Conservation (phyloP, 495 filamentous ascomycete genomes). For the Trichocladium uniseriatum region DNA sequence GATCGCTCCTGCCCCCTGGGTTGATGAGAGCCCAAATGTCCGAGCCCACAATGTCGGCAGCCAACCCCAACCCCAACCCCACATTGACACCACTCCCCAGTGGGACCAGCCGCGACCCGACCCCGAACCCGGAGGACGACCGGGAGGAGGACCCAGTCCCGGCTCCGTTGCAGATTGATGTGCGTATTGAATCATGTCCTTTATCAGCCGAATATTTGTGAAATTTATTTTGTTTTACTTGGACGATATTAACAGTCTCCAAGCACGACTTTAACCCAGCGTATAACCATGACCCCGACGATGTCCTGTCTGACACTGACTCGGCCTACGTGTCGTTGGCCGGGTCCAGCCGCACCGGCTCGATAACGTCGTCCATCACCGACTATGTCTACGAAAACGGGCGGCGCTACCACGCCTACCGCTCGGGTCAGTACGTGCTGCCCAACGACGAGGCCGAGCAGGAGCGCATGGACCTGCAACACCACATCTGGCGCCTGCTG, state of each 20-base stretch:
- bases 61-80: too few relatives aligned
- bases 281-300: conserved; percentile 8
- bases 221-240: too few relatives aligned
- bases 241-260: too few relatives aligned
- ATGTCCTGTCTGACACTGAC: background rate
- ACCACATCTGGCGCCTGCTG: conserved; percentile 14
- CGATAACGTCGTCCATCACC: conserved; percentile 22
- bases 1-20: too few relatives aligned
- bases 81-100: too few relatives aligned
- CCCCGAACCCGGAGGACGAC: too few relatives aligned
- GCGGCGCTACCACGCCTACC: conserved; percentile 25
- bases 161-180: background rate
- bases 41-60: too few relatives aligned
- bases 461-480: conserved; percentile 20
- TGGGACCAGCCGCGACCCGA: too few relatives aligned
- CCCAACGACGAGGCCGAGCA: conserved; percentile 25
- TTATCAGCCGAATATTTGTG: too few relatives aligned
- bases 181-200: background rate
- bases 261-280: conserved; percentile 3
- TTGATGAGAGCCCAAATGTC: too few relatives aligned
- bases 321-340: conserved; percentile 17
- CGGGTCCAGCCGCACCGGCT: conserved; percentile 14
- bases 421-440: conserved; percentile 19
- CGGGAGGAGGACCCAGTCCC: background rate
- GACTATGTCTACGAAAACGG: conserved; percentile 26